phyloP scores from a whole-genome alignment of 2,329 filamentous ascomycete species.

The Rhinocladiella mackenziei region DNA sequence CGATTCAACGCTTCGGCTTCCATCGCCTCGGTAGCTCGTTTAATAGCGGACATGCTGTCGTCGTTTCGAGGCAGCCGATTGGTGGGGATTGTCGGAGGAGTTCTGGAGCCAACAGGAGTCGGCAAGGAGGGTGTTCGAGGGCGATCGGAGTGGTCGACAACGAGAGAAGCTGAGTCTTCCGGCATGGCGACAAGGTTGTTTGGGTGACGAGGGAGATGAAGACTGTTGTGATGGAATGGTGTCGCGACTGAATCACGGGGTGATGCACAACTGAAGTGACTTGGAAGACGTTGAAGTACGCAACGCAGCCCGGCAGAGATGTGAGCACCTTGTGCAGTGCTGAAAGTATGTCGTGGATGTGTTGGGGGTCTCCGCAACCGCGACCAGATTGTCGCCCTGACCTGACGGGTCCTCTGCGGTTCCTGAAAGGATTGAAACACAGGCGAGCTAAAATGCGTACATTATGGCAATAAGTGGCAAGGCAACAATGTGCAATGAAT shows the following conservation, averaged over 20 bases:
- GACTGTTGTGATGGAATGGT: slow-evolving; percentile 1
- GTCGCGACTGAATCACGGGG: slow-evolving; percentile 2
- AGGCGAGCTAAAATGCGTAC: neutral
- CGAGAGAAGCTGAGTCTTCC: slow-evolving; percentile 12
- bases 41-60: slow-evolving; percentile 26
- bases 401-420: neutral
- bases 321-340: no score
- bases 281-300: neutral
- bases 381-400: slow-evolving; percentile 18
- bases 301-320: neutral
- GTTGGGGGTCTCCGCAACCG: slow-evolving; percentile 19
- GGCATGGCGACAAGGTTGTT: slow-evolving; percentile 21
- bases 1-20: slow-evolving; percentile 57
- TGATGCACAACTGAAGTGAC: slow-evolving; percentile 5
- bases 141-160: slow-evolving; percentile 19
- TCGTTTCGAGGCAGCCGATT: slow-evolving; percentile 37
- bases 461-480: neutral
- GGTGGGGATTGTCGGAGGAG: slow-evolving; percentile 54
- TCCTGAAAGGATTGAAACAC: neutral
- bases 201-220: neutral
- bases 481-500: no score
- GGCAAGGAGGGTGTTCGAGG: slow-evolving; percentile 45
- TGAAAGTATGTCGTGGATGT: slow-evolving; percentile 4
- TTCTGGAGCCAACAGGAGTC: slow-evolving; percentile 58
- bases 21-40: slow-evolving; percentile 49